Conservation (phyloP, 2,329 filamentous ascomycete species). For the Xylaria sp. region DNA sequence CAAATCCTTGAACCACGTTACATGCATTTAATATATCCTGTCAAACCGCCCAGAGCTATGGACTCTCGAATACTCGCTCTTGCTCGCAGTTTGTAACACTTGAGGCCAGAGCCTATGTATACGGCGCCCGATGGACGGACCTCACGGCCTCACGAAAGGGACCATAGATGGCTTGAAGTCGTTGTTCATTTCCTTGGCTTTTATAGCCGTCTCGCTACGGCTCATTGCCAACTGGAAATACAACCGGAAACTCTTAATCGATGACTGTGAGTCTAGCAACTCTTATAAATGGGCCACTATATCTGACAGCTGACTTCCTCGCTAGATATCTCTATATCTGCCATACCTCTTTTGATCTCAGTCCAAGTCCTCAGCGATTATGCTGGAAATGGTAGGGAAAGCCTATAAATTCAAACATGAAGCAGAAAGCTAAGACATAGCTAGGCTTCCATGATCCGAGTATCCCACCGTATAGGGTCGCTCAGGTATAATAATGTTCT, state of each 20-base stretch:
- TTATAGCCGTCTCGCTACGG: conserved; percentile 28
- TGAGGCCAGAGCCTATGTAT: conserved; percentile 7
- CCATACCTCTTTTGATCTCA: conserved; percentile 32
- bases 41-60: conserved; percentile 14
- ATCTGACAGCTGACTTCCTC: neutral
- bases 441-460: conserved; percentile 34
- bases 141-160: conserved; percentile 20
- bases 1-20: conserved; percentile 3
- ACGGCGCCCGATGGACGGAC: conserved; percentile 20
- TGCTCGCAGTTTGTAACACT: conserved; percentile 2
- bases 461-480: conserved; percentile 19
- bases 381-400: conserved; percentile 33
- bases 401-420: neutral
- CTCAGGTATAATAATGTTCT: conserved; percentile 25
- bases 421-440: conserved; percentile 11
- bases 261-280: conserved; percentile 32
- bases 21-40: conserved; percentile 26
- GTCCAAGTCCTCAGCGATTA: conserved; percentile 24
- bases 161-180: conserved; percentile 31
- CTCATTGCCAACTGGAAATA: conserved; percentile 36
- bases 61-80: conserved; percentile 9
- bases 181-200: conserved; percentile 26
- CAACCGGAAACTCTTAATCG: conserved; percentile 30
- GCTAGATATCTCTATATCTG: conserved; percentile 33
- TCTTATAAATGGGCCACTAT: neutral